Evolutionary conservation across 495 filamentous ascomycete genomes (phyloP), one percentile per base, ranked within the genome.

Genomic region (Daldinia decipiens): DNA sequence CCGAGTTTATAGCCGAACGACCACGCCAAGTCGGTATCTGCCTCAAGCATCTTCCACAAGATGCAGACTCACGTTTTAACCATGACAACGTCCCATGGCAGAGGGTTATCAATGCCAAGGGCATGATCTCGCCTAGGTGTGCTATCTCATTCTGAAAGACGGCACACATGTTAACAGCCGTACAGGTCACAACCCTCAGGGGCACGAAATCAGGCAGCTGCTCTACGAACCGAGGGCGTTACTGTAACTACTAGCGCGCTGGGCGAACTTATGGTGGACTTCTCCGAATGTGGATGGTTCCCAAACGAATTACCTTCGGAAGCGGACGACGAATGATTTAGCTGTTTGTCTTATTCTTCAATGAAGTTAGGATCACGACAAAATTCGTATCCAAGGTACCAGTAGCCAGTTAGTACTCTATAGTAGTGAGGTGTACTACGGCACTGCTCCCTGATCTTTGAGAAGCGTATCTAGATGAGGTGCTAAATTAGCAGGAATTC

Each of bases 71-170:
- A 59, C 79, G 72, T 63, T 96, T 89, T 79, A 87, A 97, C 73
- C 81, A 84, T 62, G 83, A 79, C 17, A 97, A 92, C 71, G 94
- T 97, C 11, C 95, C 94, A 4, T 98, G 95, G 95, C 95, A 98
- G 82, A 84, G 95, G 52, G 93, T 98, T 11, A 91, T 98, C 67
- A 96, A 94, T 74, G 78, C 91, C 2, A 94, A 92, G 78, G 94
- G 94, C 17, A 83, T 88, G 63, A 94, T 98, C 68, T 95, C 93
- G 32, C 91, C 90, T 34, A 87, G 94, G 93, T 96, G 72, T 26
- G 53, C 27, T 15, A 13, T 8, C n/a, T 6, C 26, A 24, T 52
- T 52, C 52, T 21, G 50, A 50, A 15, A n/a, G 15, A 31, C 36
- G 13, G 17, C 45, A 34, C 21, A 51, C 43, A 67, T 66, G 31